A percentile compares a stretch with the other conserved stretches of the same genome.
Evolutionary conservation across 768 basidiomycete genomes (phyloP).

Genomic region (Amanita rubescens): DNA sequence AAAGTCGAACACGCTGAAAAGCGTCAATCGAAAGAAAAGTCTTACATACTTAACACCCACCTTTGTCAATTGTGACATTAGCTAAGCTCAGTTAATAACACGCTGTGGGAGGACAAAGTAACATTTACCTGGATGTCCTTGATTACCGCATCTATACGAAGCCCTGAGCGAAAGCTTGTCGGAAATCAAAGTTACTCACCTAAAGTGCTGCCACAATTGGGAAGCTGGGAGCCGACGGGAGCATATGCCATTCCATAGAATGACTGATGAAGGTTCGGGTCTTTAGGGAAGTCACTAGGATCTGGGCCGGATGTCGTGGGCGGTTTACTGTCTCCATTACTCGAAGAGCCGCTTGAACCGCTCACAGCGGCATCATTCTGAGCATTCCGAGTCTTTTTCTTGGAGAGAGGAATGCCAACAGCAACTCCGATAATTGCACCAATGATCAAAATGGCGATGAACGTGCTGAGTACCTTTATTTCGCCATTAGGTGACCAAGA

Average conservation of each 20-base stretch:
- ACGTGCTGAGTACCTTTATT: neutral
- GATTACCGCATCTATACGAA: constrained; percentile 45
- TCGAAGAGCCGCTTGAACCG: constrained; percentile 3
- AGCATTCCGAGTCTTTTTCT: constrained; percentile 24
- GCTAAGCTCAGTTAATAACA: constrained; percentile 30
- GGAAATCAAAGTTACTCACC: constrained; percentile 20
- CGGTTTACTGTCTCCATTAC: neutral
- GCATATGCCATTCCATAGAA: constrained; percentile 91
- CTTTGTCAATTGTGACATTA: constrained; percentile 81
- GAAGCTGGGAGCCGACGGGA: constrained; percentile 66
- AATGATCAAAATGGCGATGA: neutral
- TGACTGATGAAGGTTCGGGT: constrained; percentile 57
- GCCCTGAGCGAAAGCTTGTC: neutral
- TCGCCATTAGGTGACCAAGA: no score
- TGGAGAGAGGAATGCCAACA: constrained; percentile 48
- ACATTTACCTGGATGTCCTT: constrained; percentile 59
- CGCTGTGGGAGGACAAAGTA: neutral
- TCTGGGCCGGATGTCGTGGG: constrained; percentile 51
- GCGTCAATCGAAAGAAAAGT: neutral
- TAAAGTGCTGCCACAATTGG: constrained; percentile 54
- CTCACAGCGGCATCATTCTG: constrained; percentile 13
- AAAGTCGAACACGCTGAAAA: constrained; percentile 64
- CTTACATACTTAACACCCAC: constrained; percentile 21
- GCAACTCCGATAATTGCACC: constrained; percentile 43
- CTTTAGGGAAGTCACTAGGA: constrained; percentile 71